These are phyloP conservation scores for Neurospora discreta DNA, from an alignment of 495 filamentous ascomycete species.

Conservation along the genomic window DNA sequence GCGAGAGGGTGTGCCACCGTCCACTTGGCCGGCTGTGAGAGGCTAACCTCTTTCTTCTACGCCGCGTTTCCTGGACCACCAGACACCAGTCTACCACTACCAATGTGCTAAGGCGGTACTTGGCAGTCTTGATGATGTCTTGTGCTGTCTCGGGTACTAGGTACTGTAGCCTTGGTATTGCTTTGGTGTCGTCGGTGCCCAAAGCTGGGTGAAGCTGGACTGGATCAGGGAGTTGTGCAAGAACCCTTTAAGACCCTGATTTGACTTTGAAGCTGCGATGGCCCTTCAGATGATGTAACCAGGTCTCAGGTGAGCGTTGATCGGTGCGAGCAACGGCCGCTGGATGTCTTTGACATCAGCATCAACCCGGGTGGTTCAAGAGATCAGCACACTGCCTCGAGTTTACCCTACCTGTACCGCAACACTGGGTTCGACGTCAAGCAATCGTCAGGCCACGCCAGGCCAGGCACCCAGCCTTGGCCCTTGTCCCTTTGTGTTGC, in stretches of 20 bases:
- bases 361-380: background rate
- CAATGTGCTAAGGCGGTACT: background rate
- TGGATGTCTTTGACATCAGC: background rate
- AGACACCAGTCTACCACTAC: conserved; percentile 6
- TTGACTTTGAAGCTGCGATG: background rate
- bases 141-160: background rate
- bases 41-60: conserved; percentile 9
- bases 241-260: background rate
- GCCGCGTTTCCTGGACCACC: background rate
- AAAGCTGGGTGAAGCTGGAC: background rate
- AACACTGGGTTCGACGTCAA: background rate
- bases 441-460: background rate
- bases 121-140: background rate
- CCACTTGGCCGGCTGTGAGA: conserved; percentile 26
- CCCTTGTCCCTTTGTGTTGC: background rate
- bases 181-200: background rate
- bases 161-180: background rate
- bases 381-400: background rate
- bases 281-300: background rate
- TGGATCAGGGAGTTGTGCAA: background rate
- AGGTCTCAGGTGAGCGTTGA: background rate
- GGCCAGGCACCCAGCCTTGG: background rate
- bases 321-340: background rate
- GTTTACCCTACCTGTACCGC: background rate
- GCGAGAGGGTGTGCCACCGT: conserved; percentile 7